A percentile compares a stretch with the other conserved stretches of the same genome.
Evolutionary conservation across 169 alveolate species (phyloP).

Genomic region (Plasmodium vivax): DNA sequence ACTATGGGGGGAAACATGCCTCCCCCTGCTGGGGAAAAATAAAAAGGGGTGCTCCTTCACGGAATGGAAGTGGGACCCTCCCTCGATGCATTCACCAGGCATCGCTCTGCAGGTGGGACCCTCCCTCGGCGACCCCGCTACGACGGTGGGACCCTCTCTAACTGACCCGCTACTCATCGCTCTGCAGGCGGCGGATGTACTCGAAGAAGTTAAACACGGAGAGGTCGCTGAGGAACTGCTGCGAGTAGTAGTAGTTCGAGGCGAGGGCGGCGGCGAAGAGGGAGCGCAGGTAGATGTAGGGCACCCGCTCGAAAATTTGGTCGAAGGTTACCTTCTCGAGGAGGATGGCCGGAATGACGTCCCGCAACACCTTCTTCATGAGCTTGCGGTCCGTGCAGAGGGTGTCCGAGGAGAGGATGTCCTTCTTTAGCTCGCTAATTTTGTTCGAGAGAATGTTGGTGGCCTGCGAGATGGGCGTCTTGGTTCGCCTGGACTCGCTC

Average conservation of each 20-base stretch:
- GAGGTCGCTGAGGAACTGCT: conserved; percentile 83
- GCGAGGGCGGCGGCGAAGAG: conserved; percentile 86
- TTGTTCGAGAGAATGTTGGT: conserved; percentile 85
- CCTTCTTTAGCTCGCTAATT: conserved; percentile 82
- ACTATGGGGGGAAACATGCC: background rate
- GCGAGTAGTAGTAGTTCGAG: conserved; percentile 84
- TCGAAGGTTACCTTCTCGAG: conserved; percentile 79
- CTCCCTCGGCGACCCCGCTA: background rate
- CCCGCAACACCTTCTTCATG: conserved; percentile 47
- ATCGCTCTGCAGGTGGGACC: conserved; percentile 34
- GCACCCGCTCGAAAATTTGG: conserved; percentile 81
- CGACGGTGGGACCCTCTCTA: no score
- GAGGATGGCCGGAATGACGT: conserved; percentile 81
- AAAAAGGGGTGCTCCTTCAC: no score
- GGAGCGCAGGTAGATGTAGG: conserved; percentile 83
- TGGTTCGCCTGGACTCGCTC: conserved; percentile 85
- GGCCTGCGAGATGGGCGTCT: conserved; percentile 85
- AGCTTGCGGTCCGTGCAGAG: conserved; percentile 80
- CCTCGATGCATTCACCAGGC: background rate
- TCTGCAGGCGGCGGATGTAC: conserved; percentile 77
- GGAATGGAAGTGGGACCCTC: background rate
- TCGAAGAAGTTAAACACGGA: conserved; percentile 87
- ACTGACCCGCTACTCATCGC: no score
- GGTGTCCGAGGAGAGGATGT: conserved; percentile 79
- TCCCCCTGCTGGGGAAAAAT: background rate